Evolutionary conservation across 2,329 filamentous ascomycete genomes (phyloP), one percentile per base, ranked within the genome.

Genomic region (Colletotrichum endophyticum): DNA sequence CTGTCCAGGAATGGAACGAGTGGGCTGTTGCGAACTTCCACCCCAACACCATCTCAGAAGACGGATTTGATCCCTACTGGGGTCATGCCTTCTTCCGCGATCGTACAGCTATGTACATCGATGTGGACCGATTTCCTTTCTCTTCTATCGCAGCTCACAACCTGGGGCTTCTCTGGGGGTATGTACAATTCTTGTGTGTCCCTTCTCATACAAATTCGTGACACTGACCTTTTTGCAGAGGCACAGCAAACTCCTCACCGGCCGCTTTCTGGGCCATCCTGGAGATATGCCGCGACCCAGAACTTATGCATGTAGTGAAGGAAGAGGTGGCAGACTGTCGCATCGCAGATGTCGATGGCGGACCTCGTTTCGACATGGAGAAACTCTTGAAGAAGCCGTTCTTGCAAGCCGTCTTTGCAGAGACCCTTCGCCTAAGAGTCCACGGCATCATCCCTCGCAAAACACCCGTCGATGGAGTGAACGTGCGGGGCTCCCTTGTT

Each of bases 211-310:
- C 44, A 7, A 22, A 0, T 13, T 53, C 1, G 44, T 13, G n/a
- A 53, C n/a, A 13, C n/a, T 53, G 12, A 53, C 44, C 8, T 1
- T 8, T 8, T 53, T 2, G 44, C 4, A 53, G 44, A 53, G 44
- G 44, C n/a, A 53, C 44, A 53, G 44, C 44, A 5, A 53, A 53
- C 44, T 53, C 44, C 11, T 53, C 44, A 13, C 44, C 44, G 4
- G 44, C 44, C 12, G 44, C 44, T 53, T 53, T 22, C 44, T 53
- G 44, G 44, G 44, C 44, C 44, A 53, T 53, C n/a, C n/a, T 53
- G n/a, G 44, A 53, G 12, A 53, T 53, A 13, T 53, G 44, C 44
- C n/a, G 44, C 12, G 44, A 53, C 2, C 44, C 44, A 8, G 44
- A 53, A n/a, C 44, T 53, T 53, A 53, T 53, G 44, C 44, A n/a